A percentile compares a stretch with the other conserved stretches of the same genome.
Conservation (phyloP, 306 rosid genomes). For the Trifolium subterraneum region DNA sequence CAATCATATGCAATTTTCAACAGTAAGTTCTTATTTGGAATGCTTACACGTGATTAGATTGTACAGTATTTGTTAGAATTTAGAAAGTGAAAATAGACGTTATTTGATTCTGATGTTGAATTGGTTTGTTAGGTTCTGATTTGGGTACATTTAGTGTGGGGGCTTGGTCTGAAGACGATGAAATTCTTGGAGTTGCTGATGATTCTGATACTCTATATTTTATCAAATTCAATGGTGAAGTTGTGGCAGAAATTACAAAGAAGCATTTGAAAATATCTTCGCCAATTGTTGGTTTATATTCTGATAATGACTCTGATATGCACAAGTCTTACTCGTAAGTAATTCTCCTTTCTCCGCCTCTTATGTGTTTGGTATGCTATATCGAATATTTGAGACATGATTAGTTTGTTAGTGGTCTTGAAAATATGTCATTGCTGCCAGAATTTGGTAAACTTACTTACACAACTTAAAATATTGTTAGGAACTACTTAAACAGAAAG, state of each 20-base stretch:
- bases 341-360: conserved; percentile 18
- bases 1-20: conserved; percentile 75
- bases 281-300: conserved; percentile 66
- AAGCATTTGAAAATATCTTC: conserved; percentile 68
- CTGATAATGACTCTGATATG: conserved; percentile 50
- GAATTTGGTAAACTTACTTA: conserved; percentile 27
- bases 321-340: conserved; percentile 71
- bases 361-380: conserved; percentile 22
- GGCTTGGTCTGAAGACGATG: conserved; percentile 84
- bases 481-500: conserved; percentile 20
- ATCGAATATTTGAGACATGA: conserved; percentile 12
- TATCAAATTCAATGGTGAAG: conserved; percentile 78
- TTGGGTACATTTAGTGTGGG: conserved; percentile 78
- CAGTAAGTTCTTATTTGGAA: conserved; percentile 48
- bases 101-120: conserved; percentile 29
- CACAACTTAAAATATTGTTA: too few relatives aligned
- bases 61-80: neutral
- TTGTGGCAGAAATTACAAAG: conserved; percentile 64
- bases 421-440: conserved; percentile 34
- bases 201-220: conserved; percentile 75
- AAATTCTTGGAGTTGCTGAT: conserved; percentile 84
- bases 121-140: conserved; percentile 58
- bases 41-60: neutral
- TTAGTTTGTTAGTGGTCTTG: conserved; percentile 27
- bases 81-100: conserved; percentile 1